phyloP scores from a whole-genome alignment of 2,329 filamentous ascomycete species.

The Pseudogymnoascus sp. region DNA sequence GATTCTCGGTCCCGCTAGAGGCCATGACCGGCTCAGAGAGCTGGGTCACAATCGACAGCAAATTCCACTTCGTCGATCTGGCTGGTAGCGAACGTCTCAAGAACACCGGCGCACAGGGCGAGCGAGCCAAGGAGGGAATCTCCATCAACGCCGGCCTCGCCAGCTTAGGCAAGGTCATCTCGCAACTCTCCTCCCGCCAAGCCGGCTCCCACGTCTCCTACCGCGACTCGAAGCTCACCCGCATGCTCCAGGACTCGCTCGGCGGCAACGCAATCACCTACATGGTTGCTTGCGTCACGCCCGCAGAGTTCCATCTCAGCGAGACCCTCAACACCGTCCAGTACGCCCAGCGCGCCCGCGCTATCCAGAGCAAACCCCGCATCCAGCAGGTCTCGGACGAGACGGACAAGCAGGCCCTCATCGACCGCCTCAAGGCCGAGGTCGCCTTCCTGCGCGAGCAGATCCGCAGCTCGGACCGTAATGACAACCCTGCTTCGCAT shows the following conservation, averaged over 20 bases:
- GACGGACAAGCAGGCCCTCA: conserved; percentile 84
- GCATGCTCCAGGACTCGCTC: conserved; percentile 89
- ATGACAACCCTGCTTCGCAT: conserved; percentile 22
- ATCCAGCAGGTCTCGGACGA: conserved; percentile 88
- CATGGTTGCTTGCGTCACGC: conserved; percentile 98
- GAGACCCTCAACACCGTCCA: conserved; percentile 97
- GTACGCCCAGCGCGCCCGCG: conserved; percentile 90
- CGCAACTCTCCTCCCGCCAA: conserved; percentile 85
- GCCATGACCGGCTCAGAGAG: conserved; percentile 60
- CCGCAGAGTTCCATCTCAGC: conserved; percentile 92
- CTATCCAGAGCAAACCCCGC: conserved; percentile 93
- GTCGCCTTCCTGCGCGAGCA: conserved; percentile 91
- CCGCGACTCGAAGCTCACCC: conserved; percentile 92
- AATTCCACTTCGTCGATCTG: conserved; percentile 95
- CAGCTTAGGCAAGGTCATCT: conserved; percentile 94
- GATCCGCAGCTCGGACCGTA: conserved; percentile 70
- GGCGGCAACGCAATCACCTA: conserved; percentile 97
- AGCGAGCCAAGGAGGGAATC: conserved; percentile 90
- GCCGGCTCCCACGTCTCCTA: conserved; percentile 90
- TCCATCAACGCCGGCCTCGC: conserved; percentile 96
- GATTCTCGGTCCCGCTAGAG: conserved; percentile 79
- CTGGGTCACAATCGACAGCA: conserved; percentile 87
- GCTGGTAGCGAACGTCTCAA: conserved; percentile 94
- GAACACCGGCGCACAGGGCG: conserved; percentile 91
- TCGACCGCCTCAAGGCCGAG: conserved; percentile 88